Conservation (phyloP, 208 protist genomes). For the Zelonia costaricensis region DNA sequence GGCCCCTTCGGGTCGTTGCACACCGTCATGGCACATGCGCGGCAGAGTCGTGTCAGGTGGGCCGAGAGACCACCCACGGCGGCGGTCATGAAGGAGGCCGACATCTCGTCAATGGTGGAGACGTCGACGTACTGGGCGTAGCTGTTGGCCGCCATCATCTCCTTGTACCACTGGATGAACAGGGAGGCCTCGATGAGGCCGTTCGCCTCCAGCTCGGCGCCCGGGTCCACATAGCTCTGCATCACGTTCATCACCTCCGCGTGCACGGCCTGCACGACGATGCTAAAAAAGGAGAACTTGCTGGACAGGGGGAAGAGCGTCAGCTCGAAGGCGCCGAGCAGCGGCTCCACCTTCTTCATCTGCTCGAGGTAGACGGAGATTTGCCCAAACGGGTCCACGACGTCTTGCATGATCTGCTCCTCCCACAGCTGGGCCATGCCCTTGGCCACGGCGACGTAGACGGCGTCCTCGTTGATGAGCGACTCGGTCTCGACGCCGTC, state of each 20-base stretch:
- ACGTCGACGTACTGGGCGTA: slow-evolving; percentile 70
- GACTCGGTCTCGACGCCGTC: slow-evolving; percentile 56
- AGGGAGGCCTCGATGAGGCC: slow-evolving; percentile 77
- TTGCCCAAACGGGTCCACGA: slow-evolving; percentile 71
- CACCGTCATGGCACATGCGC: slow-evolving; percentile 72
- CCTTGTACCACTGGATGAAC: slow-evolving; percentile 88
- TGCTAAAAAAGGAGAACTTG: slow-evolving; percentile 74
- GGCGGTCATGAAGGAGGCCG: slow-evolving; percentile 67
- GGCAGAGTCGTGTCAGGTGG: slow-evolving; percentile 76
- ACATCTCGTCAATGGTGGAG: slow-evolving; percentile 56
- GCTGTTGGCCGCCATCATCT: slow-evolving; percentile 65
- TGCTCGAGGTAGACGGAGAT: slow-evolving; percentile 78
- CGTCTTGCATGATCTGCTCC: slow-evolving; percentile 84
- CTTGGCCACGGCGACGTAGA: slow-evolving; percentile 51
- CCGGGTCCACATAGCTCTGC: slow-evolving; percentile 55
- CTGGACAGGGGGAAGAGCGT: slow-evolving; percentile 80
- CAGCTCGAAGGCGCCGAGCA: slow-evolving; percentile 82
- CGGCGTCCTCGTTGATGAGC: slow-evolving; percentile 57
- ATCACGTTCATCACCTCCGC: slow-evolving; percentile 76
- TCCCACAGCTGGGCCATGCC: slow-evolving; percentile 72
- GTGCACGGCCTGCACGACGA: slow-evolving; percentile 72
- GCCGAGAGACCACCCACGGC: slow-evolving; percentile 74
- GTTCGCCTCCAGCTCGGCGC: slow-evolving; percentile 60
- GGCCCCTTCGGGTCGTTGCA: slow-evolving; percentile 55
- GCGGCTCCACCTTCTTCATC: slow-evolving; percentile 84